A percentile compares a stretch with the other conserved stretches of the same genome.
Evolutionary conservation across 345 rosid genomes (phyloP).

Genomic region (Theobroma cacao): DNA sequence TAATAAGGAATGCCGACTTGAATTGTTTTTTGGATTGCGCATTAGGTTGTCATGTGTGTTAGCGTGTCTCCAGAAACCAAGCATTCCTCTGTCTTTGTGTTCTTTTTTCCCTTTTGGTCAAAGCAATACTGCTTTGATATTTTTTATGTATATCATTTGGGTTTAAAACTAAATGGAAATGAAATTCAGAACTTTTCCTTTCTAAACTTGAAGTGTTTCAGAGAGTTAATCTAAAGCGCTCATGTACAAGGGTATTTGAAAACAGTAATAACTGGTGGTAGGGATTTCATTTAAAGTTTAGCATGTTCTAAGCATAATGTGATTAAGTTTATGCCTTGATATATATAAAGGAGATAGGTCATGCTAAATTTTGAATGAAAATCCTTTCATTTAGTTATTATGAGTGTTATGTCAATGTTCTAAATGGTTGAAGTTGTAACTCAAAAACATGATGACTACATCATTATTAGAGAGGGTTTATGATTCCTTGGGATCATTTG

Average conservation of each 20-base stretch:
- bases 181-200: no score
- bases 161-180: background rate
- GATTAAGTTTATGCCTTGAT: background rate
- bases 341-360: background rate
- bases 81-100: no score
- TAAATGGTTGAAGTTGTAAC: background rate
- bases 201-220: no score
- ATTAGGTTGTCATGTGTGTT: background rate
- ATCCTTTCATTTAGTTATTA: background rate
- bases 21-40: no score
- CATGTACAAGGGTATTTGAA: no score
- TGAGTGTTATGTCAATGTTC: background rate
- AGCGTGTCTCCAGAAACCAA: no score
- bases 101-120: no score
- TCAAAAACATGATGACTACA: background rate
- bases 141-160: background rate
- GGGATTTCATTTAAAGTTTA: background rate
- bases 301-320: background rate
- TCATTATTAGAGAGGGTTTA: background rate
- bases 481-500: background rate
- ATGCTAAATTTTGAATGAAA: conserved; percentile 4
- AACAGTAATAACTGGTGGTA: background rate
- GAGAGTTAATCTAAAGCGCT: no score
- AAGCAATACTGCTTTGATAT: background rate
- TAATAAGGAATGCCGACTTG: background rate